A percentile compares a stretch with the other conserved stretches of the same genome.
These are phyloP conservation scores for Ocimum tenuiflorum DNA, from an alignment of 257 asterid species.

Conservation along the genomic window DNA sequence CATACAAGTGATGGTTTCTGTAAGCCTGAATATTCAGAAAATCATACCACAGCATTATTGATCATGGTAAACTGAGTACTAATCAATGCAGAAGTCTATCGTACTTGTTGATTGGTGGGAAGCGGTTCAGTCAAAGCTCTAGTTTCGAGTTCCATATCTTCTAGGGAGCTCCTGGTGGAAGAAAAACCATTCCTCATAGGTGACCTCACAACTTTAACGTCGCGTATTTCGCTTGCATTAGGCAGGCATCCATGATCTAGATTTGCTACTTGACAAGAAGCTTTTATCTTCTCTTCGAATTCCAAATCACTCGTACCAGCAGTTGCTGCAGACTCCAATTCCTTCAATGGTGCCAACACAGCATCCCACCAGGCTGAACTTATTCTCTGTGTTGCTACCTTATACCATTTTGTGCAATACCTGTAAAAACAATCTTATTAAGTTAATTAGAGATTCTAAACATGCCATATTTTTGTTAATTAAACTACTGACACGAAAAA, in stretches of 20 bases:
- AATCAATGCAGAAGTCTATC: background rate
- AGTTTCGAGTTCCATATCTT: conserved; percentile 93
- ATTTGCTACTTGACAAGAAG: conserved; percentile 18
- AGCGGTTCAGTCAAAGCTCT: conserved; percentile 95
- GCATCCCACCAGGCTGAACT: conserved; percentile 77
- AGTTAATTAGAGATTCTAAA: background rate
- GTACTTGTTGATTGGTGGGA: conserved; percentile 92
- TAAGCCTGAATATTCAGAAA: conserved; percentile 62
- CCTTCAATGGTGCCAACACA: conserved; percentile 68
- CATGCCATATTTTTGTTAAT: background rate
- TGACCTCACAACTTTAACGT: conserved; percentile 15
- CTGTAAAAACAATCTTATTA: too few species aligned
- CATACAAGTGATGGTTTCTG: conserved; percentile 75
- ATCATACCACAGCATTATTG: background rate
- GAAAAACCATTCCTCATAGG: conserved; percentile 18
- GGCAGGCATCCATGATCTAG: conserved; percentile 11
- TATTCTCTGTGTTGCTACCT: conserved; percentile 65
- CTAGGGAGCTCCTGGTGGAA: conserved; percentile 54
- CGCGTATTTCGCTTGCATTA: conserved; percentile 16
- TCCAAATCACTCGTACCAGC: conserved; percentile 36
- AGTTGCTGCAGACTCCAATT: conserved; percentile 69
- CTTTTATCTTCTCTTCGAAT: conserved; percentile 23
- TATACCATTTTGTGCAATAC: conserved; percentile 90
- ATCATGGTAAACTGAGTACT: conserved; percentile 1
- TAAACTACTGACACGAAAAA: conserved; percentile 9